Evolutionary conservation across 2,329 filamentous ascomycete genomes (phyloP).

Genomic region (Penicillium italicum): DNA sequence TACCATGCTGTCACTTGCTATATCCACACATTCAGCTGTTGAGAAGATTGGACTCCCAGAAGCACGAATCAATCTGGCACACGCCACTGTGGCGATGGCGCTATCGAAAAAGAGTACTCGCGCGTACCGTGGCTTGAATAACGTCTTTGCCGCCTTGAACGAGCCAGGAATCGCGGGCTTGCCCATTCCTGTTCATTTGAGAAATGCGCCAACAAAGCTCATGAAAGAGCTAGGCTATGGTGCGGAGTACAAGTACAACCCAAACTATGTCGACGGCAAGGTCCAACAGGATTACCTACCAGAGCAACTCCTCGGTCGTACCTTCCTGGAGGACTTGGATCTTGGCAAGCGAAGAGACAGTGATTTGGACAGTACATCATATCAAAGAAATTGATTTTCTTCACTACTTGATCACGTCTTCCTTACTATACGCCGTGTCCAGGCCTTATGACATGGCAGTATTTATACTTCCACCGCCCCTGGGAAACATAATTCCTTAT

Average conservation of each 20-base stretch:
- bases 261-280: constrained; percentile 75
- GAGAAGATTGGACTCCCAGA: constrained; percentile 96
- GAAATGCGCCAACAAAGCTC: constrained; percentile 85
- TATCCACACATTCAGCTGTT: constrained; percentile 77
- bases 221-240: constrained; percentile 94
- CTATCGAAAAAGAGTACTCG: constrained; percentile 82
- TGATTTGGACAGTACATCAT: constrained; percentile 46
- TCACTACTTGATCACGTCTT: neutral
- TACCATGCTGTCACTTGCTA: constrained; percentile 75
- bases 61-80: constrained; percentile 84
- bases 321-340: constrained; percentile 75
- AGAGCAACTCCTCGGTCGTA: constrained; percentile 63
- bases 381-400: neutral
- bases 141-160: constrained; percentile 70
- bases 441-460: neutral
- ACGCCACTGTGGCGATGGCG: constrained; percentile 76
- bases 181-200: constrained; percentile 79
- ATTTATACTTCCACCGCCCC: neutral
- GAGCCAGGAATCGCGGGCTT: constrained; percentile 80
- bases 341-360: constrained; percentile 75
- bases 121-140: constrained; percentile 77
- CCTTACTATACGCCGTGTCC: neutral
- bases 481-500: too few relatives aligned
- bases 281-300: constrained; percentile 92
- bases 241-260: constrained; percentile 93